A percentile compares a stretch with the other conserved stretches of the same genome.
Evolutionary conservation across 2,329 filamentous ascomycete genomes (phyloP).

Genomic region (Corinectria fuckeliana): DNA sequence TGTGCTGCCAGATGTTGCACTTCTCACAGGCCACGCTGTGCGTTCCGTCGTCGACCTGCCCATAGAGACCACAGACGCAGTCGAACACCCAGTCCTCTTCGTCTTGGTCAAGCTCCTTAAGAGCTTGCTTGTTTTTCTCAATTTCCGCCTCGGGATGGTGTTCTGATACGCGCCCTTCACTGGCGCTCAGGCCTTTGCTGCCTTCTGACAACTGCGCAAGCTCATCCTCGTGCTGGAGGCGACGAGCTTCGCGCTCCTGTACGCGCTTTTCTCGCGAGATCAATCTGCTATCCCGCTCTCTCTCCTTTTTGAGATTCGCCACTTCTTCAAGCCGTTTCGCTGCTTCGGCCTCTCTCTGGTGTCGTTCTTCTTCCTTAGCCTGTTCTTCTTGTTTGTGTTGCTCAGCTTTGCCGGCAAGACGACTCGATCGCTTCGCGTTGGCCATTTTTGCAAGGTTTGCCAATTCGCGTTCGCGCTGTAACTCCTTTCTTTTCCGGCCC

Average conservation of each 20-base stretch:
- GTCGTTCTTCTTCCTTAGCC: constrained; percentile 69
- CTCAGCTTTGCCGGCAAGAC: constrained; percentile 83
- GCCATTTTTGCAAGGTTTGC: constrained; percentile 84
- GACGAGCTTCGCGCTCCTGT: constrained; percentile 83
- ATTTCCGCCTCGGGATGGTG: constrained; percentile 83
- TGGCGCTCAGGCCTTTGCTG: constrained; percentile 64
- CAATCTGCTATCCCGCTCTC: constrained; percentile 79
- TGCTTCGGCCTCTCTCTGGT: constrained; percentile 59
- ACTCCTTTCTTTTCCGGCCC: constrained; percentile 72
- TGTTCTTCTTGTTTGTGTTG: constrained; percentile 77
- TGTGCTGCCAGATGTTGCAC: constrained; percentile 97
- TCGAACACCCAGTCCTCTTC: constrained; percentile 95
- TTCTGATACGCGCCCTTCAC: constrained; percentile 72
- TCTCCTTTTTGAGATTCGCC: constrained; percentile 63
- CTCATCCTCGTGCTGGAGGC: constrained; percentile 84
- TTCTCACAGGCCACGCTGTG: constrained; percentile 93
- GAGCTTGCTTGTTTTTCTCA: constrained; percentile 77
- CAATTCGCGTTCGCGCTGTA: constrained; percentile 77
- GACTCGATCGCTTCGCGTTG: constrained; percentile 91
- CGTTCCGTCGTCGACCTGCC: constrained; percentile 91
- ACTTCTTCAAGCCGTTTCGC: constrained; percentile 73
- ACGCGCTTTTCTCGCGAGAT: constrained; percentile 85
- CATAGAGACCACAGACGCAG: constrained; percentile 88
- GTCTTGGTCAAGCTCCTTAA: constrained; percentile 74
- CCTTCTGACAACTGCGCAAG: constrained; percentile 80